Evolutionary conservation across 305 asterid genomes (phyloP).

Genomic region (Nicotiana rustica): DNA sequence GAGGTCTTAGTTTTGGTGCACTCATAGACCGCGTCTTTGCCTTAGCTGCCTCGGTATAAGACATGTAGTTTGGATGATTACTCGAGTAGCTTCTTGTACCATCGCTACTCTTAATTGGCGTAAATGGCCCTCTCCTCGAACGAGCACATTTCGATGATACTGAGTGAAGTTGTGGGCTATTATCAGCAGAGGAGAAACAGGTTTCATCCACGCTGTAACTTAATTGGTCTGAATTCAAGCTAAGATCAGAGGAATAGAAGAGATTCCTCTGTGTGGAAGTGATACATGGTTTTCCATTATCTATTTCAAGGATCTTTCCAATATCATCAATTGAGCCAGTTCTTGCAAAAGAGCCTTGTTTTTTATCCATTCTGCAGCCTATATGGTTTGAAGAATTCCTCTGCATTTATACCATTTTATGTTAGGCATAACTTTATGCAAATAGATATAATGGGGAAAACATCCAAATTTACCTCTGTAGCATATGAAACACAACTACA

Average conservation of each 20-base stretch:
- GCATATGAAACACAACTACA: neutral
- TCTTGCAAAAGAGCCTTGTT: slow-evolving; percentile 36
- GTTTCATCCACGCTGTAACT: slow-evolving; percentile 58
- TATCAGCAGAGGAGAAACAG: slow-evolving; percentile 56
- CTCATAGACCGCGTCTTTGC: slow-evolving; percentile 86
- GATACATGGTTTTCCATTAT: slow-evolving; percentile 44
- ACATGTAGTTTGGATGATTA: slow-evolving; percentile 80
- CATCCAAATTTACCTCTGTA: neutral
- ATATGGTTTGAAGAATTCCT: slow-evolving; percentile 48
- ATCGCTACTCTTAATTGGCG: slow-evolving; percentile 71
- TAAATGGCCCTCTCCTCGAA: slow-evolving; percentile 53
- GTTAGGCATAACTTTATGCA: neutral
- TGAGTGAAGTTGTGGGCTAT: slow-evolving; percentile 63
- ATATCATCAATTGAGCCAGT: slow-evolving; percentile 42
- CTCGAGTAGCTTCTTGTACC: slow-evolving; percentile 64
- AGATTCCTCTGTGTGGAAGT: slow-evolving; percentile 49
- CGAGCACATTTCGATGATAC: slow-evolving; percentile 50
- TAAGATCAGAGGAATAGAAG: slow-evolving; percentile 65
- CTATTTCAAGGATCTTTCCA: slow-evolving; percentile 68
- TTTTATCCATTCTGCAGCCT: slow-evolving; percentile 17
- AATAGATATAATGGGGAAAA: neutral
- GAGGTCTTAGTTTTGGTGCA: slow-evolving; percentile 80
- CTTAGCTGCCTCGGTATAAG: slow-evolving; percentile 74
- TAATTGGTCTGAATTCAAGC: slow-evolving; percentile 56
- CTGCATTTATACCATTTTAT: slow-evolving; percentile 43